Conservation (phyloP, 805 yeast species). For the Myxozyma kluyveri region DNA sequence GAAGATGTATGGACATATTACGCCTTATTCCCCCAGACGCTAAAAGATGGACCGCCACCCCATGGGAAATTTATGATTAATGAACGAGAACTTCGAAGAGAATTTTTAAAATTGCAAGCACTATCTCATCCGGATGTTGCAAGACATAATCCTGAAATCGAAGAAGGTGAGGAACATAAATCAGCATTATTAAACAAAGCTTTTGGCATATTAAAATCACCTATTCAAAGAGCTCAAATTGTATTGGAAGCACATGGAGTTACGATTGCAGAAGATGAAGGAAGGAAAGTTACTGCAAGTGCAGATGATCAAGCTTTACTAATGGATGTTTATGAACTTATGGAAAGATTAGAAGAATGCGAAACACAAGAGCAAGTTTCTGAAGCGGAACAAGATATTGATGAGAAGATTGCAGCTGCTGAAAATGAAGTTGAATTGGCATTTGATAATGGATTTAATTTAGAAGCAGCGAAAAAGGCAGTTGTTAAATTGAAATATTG, state of each 20-base stretch:
- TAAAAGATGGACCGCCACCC: constrained; percentile 66
- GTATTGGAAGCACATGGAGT: constrained; percentile 49
- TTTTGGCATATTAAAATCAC: constrained; percentile 65
- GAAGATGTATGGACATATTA: constrained; percentile 43
- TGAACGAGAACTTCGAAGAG: constrained; percentile 57
- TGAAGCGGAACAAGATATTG: constrained; percentile 54
- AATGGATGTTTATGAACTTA: constrained; percentile 77
- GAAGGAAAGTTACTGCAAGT: constrained; percentile 40
- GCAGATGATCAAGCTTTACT: constrained; percentile 54
- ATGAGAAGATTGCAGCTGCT: constrained; percentile 49
- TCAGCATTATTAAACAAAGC: constrained; percentile 72
- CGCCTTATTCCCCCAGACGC: constrained; percentile 69
- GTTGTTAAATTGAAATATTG: constrained; percentile 79
- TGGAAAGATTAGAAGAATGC: constrained; percentile 75
- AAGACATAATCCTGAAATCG: constrained; percentile 28
- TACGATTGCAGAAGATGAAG: constrained; percentile 51
- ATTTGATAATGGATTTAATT: constrained; percentile 46
- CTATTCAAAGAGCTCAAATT: constrained; percentile 68
- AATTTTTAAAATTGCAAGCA: constrained; percentile 71
- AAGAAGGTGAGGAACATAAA: constrained; percentile 31
- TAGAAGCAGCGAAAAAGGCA: constrained; percentile 59
- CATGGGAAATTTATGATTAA: constrained; percentile 58
- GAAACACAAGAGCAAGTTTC: constrained; percentile 56
- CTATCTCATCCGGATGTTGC: constrained; percentile 76
- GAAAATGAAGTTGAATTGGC: constrained; percentile 49